Percentiles rank a stretch among this genome's conserved stretches.
phyloP scores from a whole-genome alignment of 257 asterid genomes.

The Nicotiana otophora region DNA sequence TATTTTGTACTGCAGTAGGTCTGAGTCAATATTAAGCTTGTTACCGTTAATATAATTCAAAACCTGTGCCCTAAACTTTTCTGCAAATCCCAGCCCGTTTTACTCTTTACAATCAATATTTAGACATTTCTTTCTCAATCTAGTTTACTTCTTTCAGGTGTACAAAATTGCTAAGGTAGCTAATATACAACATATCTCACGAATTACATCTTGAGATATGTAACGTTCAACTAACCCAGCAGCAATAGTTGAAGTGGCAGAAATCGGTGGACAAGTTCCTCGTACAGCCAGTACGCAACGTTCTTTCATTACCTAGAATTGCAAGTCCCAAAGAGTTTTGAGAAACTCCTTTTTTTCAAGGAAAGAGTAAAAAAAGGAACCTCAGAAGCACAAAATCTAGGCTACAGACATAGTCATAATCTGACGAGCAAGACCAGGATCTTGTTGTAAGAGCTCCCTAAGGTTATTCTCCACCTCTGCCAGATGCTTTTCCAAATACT shows the following conservation, averaged over 20 bases:
- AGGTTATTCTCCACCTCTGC: conserved; percentile 75
- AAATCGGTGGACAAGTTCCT: conserved; percentile 13
- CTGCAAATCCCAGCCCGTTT: background rate
- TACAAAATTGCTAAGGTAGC: background rate
- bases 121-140: background rate
- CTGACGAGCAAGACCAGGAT: conserved; percentile 90
- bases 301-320: background rate
- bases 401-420: conserved; percentile 81
- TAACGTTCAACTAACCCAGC: background rate
- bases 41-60: background rate
- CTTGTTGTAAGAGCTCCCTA: conserved; percentile 82
- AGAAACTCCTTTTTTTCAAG: background rate
- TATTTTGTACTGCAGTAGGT: too few relatives aligned
- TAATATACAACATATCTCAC: background rate
- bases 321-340: conserved; percentile 1
- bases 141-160: background rate
- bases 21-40: background rate
- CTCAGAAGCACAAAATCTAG: conserved; percentile 1
- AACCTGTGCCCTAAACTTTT: background rate
- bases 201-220: background rate
- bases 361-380: background rate
- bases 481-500: conserved; percentile 77
- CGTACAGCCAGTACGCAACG: background rate
- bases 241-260: conserved; percentile 7
- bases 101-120: background rate